These are phyloP conservation scores for Mixia osmundae DNA, from an alignment of 1,284 basidiomycete species.

Conservation along the genomic window DNA sequence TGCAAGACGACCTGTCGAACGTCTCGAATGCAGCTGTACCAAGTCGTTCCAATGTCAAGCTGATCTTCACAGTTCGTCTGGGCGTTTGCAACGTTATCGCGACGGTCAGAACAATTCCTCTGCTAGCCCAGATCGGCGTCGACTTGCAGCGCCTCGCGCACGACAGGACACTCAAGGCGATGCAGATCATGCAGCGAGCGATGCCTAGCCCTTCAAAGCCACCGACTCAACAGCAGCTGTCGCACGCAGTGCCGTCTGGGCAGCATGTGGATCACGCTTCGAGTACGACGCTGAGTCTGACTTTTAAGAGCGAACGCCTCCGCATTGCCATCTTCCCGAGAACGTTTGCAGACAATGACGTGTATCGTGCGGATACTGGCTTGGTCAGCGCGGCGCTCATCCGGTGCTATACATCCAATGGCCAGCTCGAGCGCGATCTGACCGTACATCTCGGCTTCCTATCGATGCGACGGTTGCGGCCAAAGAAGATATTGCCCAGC, in stretches of 20 bases:
- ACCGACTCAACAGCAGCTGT: background rate
- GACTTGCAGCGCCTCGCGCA: slow-evolving; percentile 7
- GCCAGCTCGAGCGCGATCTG: slow-evolving; percentile 8
- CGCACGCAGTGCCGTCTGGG: background rate
- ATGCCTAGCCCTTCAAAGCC: background rate
- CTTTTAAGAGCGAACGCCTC: slow-evolving; percentile 9
- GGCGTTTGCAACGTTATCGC: slow-evolving; percentile 11
- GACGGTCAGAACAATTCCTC: slow-evolving; percentile 9
- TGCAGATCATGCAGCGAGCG: background rate
- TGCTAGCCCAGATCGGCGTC: slow-evolving; percentile 5
- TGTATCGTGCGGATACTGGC: slow-evolving; percentile 12
- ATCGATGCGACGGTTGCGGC: slow-evolving; percentile 1
- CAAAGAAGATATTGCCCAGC: slow-evolving; percentile 2
- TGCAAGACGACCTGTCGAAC: too few species aligned
- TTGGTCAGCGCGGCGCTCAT: slow-evolving; percentile 9
- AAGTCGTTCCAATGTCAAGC: slow-evolving; percentile 1
- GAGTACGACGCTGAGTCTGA: too few species aligned
- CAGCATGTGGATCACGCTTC: slow-evolving; percentile 7
- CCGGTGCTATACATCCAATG: slow-evolving; percentile 1
- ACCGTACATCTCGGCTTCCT: slow-evolving; percentile 9
- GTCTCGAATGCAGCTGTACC: too few species aligned
- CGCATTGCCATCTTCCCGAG: slow-evolving; percentile 11
- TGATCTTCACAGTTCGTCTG: slow-evolving; percentile 6
- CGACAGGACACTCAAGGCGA: slow-evolving; percentile 1
- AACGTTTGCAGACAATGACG: slow-evolving; percentile 11